Evolutionary conservation across 2,329 filamentous ascomycete species (phyloP).

Genomic region (Ceratocystis destructans): DNA sequence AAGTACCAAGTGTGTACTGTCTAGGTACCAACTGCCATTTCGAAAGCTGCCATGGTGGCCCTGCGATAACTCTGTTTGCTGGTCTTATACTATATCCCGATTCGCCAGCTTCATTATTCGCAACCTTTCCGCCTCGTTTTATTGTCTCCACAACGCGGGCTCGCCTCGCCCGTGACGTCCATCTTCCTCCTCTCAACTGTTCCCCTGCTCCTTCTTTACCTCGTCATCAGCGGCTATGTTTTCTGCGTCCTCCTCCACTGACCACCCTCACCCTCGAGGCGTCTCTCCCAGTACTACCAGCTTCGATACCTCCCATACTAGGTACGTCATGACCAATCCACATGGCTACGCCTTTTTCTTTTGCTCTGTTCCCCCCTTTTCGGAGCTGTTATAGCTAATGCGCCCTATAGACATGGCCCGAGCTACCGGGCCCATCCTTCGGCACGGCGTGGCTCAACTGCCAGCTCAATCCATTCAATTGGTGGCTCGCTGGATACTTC

Average conservation of each 20-base stretch:
- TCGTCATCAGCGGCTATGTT: conserved; percentile 10
- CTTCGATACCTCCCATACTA: conserved; percentile 13
- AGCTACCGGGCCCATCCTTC: conserved; percentile 34
- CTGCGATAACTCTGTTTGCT: conserved; percentile 5
- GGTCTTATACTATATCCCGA: not conserved
- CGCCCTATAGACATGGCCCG: conserved; percentile 11
- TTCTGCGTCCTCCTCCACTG: conserved; percentile 9
- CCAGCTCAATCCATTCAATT: conserved; percentile 78
- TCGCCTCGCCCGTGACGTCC: not conserved
- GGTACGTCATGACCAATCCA: conserved; percentile 5
- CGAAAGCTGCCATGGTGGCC: conserved; percentile 3
- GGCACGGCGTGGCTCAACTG: conserved; percentile 56
- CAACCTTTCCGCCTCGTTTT: not conserved
- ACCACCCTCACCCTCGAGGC: conserved; percentile 13
- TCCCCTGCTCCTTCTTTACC: not conserved
- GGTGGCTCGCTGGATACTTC: conserved; percentile 68
- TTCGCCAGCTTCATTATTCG: not conserved
- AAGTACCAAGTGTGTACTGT: not conserved
- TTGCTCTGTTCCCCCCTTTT: too few species aligned
- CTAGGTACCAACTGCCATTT: not conserved
- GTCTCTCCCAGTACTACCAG: conserved; percentile 16
- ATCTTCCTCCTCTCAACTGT: not conserved
- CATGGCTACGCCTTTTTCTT: not conserved
- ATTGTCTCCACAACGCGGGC: not conserved
- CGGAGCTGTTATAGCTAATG: not conserved